Conservation (phyloP, 1,284 basidiomycete genomes). For the Moesziomyces sp. region DNA sequence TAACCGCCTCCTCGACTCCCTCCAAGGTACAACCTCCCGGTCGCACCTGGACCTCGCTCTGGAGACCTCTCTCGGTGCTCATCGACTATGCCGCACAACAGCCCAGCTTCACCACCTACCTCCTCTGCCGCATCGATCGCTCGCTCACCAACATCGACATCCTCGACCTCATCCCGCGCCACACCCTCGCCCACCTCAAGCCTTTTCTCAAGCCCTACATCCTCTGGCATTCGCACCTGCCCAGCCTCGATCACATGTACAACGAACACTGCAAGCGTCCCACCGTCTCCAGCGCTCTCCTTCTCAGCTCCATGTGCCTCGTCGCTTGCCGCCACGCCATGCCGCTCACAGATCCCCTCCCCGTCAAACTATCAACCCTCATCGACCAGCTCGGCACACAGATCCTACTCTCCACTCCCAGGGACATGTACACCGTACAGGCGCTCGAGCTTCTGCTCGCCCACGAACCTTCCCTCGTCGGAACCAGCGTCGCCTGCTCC, state of each 20-base stretch:
- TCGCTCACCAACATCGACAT: slow-evolving; percentile 26
- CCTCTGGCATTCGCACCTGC: slow-evolving; percentile 48
- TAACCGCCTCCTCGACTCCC: neutral
- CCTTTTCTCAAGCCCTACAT: slow-evolving; percentile 39
- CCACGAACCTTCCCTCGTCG: slow-evolving; percentile 47
- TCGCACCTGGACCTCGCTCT: slow-evolving; percentile 48
- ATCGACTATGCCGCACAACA: slow-evolving; percentile 50
- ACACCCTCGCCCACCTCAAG: slow-evolving; percentile 30
- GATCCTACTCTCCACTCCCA: slow-evolving; percentile 36
- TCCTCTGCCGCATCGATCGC: slow-evolving; percentile 34
- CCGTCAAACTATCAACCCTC: slow-evolving; percentile 34
- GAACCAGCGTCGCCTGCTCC: slow-evolving; percentile 34
- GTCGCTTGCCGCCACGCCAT: slow-evolving; percentile 43
- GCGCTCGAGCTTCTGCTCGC: slow-evolving; percentile 46
- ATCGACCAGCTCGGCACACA: slow-evolving; percentile 48
- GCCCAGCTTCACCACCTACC: slow-evolving; percentile 41
- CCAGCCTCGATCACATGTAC: slow-evolving; percentile 25
- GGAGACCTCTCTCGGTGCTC: slow-evolving; percentile 46
- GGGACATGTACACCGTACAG: slow-evolving; percentile 45
- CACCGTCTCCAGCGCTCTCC: slow-evolving; percentile 32
- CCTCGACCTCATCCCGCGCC: slow-evolving; percentile 30
- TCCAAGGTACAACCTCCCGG: slow-evolving; percentile 32
- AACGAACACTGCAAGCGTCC: slow-evolving; percentile 26
- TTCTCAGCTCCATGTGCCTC: slow-evolving; percentile 47
- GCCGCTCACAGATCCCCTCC: slow-evolving; percentile 38